phyloP scores from a whole-genome alignment of 345 rosid genomes.

The Arabidopsis arenosa region DNA sequence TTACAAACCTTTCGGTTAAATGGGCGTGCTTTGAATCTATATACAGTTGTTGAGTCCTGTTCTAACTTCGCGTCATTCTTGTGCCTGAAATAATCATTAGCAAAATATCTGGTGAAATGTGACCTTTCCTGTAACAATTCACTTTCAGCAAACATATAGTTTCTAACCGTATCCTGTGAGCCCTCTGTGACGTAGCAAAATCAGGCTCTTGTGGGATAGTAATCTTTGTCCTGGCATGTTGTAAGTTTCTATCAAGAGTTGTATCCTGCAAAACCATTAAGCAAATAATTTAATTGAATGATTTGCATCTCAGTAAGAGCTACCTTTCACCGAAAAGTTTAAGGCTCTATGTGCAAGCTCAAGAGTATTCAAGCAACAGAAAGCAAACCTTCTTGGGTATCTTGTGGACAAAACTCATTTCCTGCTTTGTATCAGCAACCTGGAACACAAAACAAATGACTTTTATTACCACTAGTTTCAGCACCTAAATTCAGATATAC shows the following conservation, averaged over 20 bases:
- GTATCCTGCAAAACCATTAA: conserved; percentile 59
- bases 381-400: conserved; percentile 70
- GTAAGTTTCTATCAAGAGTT: conserved; percentile 48
- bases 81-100: conserved; percentile 60
- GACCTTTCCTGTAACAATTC: neutral
- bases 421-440: conserved; percentile 72
- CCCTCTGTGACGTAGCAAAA: conserved; percentile 84
- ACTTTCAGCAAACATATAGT: conserved; percentile 26
- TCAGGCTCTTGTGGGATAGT: conserved; percentile 93
- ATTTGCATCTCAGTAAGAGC: conserved; percentile 18
- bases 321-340: neutral
- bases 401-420: conserved; percentile 76
- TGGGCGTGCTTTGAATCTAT: conserved; percentile 95
- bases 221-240: conserved; percentile 56
- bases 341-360: neutral
- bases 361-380: conserved; percentile 17
- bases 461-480: neutral
- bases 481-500: neutral
- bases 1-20: conserved; percentile 87
- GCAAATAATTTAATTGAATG: neutral
- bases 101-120: conserved; percentile 16
- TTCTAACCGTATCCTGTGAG: conserved; percentile 73
- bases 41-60: conserved; percentile 46
- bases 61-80: conserved; percentile 56
- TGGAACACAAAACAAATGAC: conserved; percentile 39